Evolutionary conservation across 73 alveolate species (phyloP).

Genomic region (Breviolum minutum): DNA sequence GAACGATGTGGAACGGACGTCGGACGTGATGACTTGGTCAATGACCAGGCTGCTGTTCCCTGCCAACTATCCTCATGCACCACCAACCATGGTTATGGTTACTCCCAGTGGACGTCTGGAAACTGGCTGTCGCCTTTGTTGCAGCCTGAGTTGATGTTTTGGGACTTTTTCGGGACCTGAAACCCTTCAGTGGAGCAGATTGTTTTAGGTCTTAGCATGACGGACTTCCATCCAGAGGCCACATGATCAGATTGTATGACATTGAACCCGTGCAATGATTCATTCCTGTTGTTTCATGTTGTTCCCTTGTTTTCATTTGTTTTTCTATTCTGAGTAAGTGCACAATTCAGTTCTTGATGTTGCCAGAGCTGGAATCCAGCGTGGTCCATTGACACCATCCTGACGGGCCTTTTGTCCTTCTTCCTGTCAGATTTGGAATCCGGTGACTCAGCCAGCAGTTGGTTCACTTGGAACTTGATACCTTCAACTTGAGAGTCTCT

Average conservation of each 20-base stretch:
- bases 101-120: slow-evolving; percentile 84
- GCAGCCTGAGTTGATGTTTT: neutral
- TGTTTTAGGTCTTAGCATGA: slow-evolving; percentile 75
- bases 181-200: neutral
- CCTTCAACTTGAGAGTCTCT: neutral
- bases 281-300: neutral
- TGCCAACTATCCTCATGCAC: slow-evolving; percentile 75
- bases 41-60: slow-evolving; percentile 57
- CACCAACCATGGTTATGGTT: slow-evolving; percentile 90
- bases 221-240: slow-evolving; percentile 89
- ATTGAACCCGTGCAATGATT: neutral
- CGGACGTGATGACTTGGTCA: neutral
- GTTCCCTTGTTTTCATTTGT: neutral
- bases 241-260: neutral
- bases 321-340: no score
- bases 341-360: no score
- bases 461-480: neutral
- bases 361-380: slow-evolving; percentile 94
- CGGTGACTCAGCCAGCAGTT: neutral
- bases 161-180: no score
- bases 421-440: slow-evolving; percentile 58
- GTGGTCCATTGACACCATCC: slow-evolving; percentile 89
- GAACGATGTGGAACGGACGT: neutral
- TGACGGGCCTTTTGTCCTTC: slow-evolving; percentile 81
- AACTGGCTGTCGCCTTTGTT: slow-evolving; percentile 73